Base-by-base conservation (phyloP, 1,139 yeast genomes). In the Blastobotrys petasosporus region DNA sequence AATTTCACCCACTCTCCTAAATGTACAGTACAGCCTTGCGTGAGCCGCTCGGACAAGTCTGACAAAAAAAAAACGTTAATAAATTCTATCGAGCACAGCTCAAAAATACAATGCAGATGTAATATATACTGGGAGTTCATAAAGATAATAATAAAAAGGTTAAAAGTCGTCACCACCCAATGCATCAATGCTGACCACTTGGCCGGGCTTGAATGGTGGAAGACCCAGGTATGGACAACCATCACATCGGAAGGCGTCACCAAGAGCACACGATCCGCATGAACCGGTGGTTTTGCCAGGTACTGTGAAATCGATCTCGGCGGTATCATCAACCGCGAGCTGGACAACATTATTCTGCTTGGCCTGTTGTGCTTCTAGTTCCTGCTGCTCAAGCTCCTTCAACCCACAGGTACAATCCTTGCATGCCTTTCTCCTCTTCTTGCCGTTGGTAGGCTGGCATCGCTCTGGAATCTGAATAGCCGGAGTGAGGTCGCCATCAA, bases 171-270 rank as follows among this genome's bases (percentile, higher is more conserved):
- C 67, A 23, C 64, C 65, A 34, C 55, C 53, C 20, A 62, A 46
- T 9, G 60, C 66, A 11, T 57, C 55, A 33, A 65, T 54, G 45
- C 59, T 55, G 13, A 69, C 68, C 2, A 66, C 82, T 67, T 92
- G 94, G 42, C 98, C 98, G 0, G 97, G 97, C 69, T 87, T 88
- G 75, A 92, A 92, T 4, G 98, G 97, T 8, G 99, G 98, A 48
- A 94, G 74, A 0, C 99, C 98, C 56, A 92, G 71, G 66, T 81
- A 94, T 37, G 98, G 99, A 68, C 99, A 92, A 2, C 97, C 97
- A 58, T 90, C 95, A 66, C 99, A 92, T 61, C 99, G 74, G 70
- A 92, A 92, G 0, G 98, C 98, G 66, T 92, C 98, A 35, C 99
- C 98, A 47, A 92, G 74, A 0, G 97, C 82, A 70, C 99, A 92